Evolutionary conservation across 768 basidiomycete genomes (phyloP), one percentile per base, ranked within the genome.

Genomic region (Suillus sp.): DNA sequence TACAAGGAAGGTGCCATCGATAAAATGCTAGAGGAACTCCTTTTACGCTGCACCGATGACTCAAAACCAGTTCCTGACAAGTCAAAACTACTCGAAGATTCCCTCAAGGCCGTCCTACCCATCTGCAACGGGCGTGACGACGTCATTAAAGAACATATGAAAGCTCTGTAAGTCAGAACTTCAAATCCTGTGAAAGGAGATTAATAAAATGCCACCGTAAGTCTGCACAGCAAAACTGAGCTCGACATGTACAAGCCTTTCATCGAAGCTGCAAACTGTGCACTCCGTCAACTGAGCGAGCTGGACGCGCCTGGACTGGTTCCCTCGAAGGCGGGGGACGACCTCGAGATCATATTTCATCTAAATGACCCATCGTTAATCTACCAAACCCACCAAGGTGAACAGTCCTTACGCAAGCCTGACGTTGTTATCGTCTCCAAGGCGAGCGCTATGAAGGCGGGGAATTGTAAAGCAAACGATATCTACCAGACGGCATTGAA

Each of bases 81-180:
- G 60, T 16, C 22, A 6, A 61, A 20, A 16, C 25, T 61, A 27
- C 11, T 61, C 3, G 20, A 25, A 1, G 18, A 32, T 27, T 61
- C 11, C 51, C 34, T 61, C 34, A 3, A 61, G 1, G 60, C 34
- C 53, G 60, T 61, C 20, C 51, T 61, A 25, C 60, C 22, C 1
- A n/a, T 61, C 34, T 55, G 48, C 45, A 56, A 61, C 51, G 14
- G 6, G 1, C 2, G 2, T 1, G 59, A 32, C 8, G 50, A 14
- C 11, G 2, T 2, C 51, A 54, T 37, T 22, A 35, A 30, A 16
- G 22, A 13, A 1, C 20, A 61, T 7, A 1, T 54, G 34, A 1
- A 0, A 20, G 9, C 14, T 8, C 20, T 53, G 35, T 61, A 25
- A 37, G 47, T n/a, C 22, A 48, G 5, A 22, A 30, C 0, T 37